Evolutionary conservation across 352 stramenopile species (phyloP).

Genomic region (Blastocystis sp.): DNA sequence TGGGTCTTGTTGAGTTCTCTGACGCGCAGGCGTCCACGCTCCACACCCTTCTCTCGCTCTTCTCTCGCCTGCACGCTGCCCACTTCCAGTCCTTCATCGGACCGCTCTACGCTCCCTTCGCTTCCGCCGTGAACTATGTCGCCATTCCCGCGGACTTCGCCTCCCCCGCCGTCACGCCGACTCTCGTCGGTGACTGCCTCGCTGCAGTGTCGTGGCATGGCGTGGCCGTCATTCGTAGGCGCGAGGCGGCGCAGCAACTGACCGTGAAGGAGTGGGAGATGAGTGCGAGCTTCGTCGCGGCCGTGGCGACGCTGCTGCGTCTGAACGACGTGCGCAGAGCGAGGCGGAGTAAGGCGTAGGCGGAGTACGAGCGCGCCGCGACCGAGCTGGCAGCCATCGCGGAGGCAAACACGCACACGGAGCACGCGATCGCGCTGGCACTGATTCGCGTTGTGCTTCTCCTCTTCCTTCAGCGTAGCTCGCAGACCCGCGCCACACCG

Average conservation of each 20-base stretch:
- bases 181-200: background rate
- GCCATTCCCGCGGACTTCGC: background rate
- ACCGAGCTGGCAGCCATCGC: background rate
- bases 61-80: background rate
- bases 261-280: background rate
- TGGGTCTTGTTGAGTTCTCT: background rate
- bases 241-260: background rate
- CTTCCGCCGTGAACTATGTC: background rate
- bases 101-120: background rate
- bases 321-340: background rate
- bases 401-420: background rate
- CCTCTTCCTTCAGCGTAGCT: background rate
- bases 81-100: background rate
- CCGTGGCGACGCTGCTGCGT: background rate
- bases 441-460: background rate
- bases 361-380: background rate
- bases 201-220: background rate
- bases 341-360: background rate
- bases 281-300: background rate
- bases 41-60: background rate
- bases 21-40: background rate
- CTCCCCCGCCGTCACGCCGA: background rate
- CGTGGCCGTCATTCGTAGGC: background rate
- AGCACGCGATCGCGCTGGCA: background rate
- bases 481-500: background rate